Evolutionary conservation across 129 eudicot genomes (phyloP), one percentile per base, ranked within the genome.

Genomic region (Deinandra increscens): DNA sequence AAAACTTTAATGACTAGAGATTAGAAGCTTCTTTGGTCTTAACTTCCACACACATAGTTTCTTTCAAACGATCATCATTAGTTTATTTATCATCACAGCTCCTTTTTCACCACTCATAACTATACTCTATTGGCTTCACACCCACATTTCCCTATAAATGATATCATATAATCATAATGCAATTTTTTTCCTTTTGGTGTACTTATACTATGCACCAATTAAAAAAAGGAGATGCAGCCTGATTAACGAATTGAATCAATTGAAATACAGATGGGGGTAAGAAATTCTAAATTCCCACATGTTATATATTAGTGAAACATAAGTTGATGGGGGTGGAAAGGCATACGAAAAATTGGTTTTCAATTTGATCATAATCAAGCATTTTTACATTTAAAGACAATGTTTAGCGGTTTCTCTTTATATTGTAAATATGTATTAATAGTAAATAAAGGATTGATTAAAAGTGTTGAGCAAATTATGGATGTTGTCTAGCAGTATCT

Each of bases 71-170:
- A 50, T 55, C 62, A 11, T 11, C 36, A 55, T 55, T 23, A 55
- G 37, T 22, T 55, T 55, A 22, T 55, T 23, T 55, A 55, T 55
- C 62, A 55, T 55, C 58, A 15, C 58, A 5, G 18, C 63, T 26
- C 63, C 37, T 6, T 58, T 15, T 34, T 34, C 26, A 60, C 4
- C 66, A n/a, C 23, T 34, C 20, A 36, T 17, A 54, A 34, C 46
- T 9, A 60, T 6, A 66, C 8, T 13, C 56, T 44, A 33, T 5
- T n/a, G 38, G 36, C 5, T 41, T 64, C 48, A 38, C 43, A 26
- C 39, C 51, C 69, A 19, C 51, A 64, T 51, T 41, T 64, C 2
- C 51, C 36, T 49, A 6, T 13, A 9, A 49, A 17, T 9, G 9
- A 17, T 6, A 49, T 2, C 51, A 9, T 37, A 41, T n/a, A n/a